Percentiles rank a stretch among this genome's conserved stretches.
Conservation (phyloP, 805 yeast species). For the Yarrowia hollandica region DNA sequence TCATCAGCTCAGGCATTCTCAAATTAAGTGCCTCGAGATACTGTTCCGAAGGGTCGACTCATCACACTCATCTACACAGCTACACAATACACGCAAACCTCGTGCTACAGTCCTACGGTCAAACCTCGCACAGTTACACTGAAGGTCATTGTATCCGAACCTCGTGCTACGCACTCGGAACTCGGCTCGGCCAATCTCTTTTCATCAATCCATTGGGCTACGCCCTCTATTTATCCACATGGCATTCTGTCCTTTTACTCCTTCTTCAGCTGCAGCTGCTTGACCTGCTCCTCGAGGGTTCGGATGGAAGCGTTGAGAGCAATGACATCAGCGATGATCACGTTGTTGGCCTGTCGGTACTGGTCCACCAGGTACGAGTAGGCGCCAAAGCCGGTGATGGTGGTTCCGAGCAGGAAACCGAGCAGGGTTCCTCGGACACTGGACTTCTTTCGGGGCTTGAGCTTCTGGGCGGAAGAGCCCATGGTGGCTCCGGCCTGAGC, state of each 20-base stretch:
- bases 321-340: conserved; percentile 72
- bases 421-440: conserved; percentile 46
- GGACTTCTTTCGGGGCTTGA: conserved; percentile 26
- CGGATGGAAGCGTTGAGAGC: conserved; percentile 67
- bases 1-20: too few species aligned
- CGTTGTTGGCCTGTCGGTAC: conserved; percentile 69
- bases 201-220: neutral
- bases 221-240: neutral
- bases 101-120: too few species aligned
- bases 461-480: conserved; percentile 24
- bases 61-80: too few species aligned
- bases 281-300: conserved; percentile 67
- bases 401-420: conserved; percentile 78
- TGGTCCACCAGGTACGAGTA: conserved; percentile 78
- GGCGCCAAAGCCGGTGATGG: conserved; percentile 70
- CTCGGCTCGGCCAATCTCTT: too few species aligned
- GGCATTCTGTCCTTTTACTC: too few species aligned
- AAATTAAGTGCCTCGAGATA: too few species aligned
- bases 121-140: too few species aligned
- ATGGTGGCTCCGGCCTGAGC: conserved; percentile 25
- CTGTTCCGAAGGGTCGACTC: too few species aligned
- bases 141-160: too few species aligned
- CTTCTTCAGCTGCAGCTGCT: conserved; percentile 29
- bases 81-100: too few species aligned
- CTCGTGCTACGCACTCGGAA: too few species aligned